Base-by-base conservation (phyloP, 495 filamentous ascomycete genomes). In the Aspergillus haitiensis region DNA sequence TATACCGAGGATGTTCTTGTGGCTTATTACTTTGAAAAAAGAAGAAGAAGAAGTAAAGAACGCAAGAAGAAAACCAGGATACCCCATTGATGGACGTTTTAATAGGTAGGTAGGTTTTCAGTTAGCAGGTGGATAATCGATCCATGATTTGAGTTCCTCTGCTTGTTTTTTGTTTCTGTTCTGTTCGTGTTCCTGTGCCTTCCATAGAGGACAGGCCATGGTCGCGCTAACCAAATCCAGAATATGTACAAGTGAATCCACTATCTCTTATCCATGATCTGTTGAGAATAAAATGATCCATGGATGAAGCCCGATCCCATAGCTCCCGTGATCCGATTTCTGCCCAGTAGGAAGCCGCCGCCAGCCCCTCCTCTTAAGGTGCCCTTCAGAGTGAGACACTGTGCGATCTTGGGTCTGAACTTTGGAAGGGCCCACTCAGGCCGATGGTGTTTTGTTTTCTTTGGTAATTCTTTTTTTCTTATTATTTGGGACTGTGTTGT, bases 161-260 rank as follows among this genome's bases (percentile, higher is more conserved):
- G 37, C n/a, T 40, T 40, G 3, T 40, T 40, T 40, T 40, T 40
- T 18, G 13, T 10, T 40, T 11, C 37, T 40, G 37, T 40, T 27
- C 21, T 27, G 21, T 27, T 27, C 21, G 1, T 27, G 21, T 27
- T 27, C 21, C 21, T 27, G 21, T 27, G 21, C 21, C 21, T 27
- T 27, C 21, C 21, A 42, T 5, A 7, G 55, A 42, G 44, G 56
- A 32, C 42, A 10, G 47, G 3, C 21, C 21, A 3, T 27, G 1
- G 21, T 3, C 52, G 48, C 54, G 46, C 55, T 58, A 64, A 64
- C 62, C 62, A 27, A 36, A 64, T 64, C 34, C 50, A 59, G 62
- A 55, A 61, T 61, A 58, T 64, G 62, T 61, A 64, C 51, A 40
- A n/a, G 32, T 16, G 40, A 44, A 47, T 59, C 56, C 56, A 37